phyloP scores from a whole-genome alignment of 2,329 filamentous ascomycete genomes.

The Emydomyces testavorans region DNA sequence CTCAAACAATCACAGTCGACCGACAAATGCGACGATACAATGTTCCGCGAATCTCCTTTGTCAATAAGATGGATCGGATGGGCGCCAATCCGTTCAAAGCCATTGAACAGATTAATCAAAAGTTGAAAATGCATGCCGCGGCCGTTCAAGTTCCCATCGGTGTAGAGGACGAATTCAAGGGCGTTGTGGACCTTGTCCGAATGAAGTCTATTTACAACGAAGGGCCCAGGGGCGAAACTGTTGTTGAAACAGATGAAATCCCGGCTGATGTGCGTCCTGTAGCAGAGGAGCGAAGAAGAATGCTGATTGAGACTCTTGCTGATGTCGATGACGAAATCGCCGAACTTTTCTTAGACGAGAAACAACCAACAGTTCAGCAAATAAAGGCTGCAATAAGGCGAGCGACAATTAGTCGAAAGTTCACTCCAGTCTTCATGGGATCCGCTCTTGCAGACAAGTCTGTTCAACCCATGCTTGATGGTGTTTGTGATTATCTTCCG shows the following conservation, averaged over 20 bases:
- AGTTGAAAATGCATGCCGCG: slow-evolving; percentile 84
- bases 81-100: slow-evolving; percentile 97
- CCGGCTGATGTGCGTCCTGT: slow-evolving; percentile 67
- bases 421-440: slow-evolving; percentile 92
- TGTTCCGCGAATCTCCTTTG: slow-evolving; percentile 84
- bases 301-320: slow-evolving; percentile 85
- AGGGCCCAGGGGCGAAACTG: slow-evolving; percentile 64
- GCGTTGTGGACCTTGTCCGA: slow-evolving; percentile 80
- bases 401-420: slow-evolving; percentile 78
- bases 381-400: slow-evolving; percentile 87
- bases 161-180: slow-evolving; percentile 78
- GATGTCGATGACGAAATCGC: slow-evolving; percentile 98
- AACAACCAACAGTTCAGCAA: slow-evolving; percentile 64
- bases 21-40: slow-evolving; percentile 98
- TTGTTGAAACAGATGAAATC: slow-evolving; percentile 67
- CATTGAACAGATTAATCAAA: slow-evolving; percentile 92
- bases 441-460: slow-evolving; percentile 90
- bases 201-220: slow-evolving; percentile 94
- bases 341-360: slow-evolving; percentile 83
- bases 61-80: slow-evolving; percentile 99
- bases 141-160: slow-evolving; percentile 93
- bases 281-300: slow-evolving; percentile 68
- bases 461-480: slow-evolving; percentile 92
- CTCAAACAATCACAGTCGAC: slow-evolving; percentile 95
- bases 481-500: slow-evolving; percentile 88